These are phyloP conservation scores for Rhinocladiella mackenziei DNA, from an alignment of 2,329 filamentous ascomycete species.

Conservation along the genomic window DNA sequence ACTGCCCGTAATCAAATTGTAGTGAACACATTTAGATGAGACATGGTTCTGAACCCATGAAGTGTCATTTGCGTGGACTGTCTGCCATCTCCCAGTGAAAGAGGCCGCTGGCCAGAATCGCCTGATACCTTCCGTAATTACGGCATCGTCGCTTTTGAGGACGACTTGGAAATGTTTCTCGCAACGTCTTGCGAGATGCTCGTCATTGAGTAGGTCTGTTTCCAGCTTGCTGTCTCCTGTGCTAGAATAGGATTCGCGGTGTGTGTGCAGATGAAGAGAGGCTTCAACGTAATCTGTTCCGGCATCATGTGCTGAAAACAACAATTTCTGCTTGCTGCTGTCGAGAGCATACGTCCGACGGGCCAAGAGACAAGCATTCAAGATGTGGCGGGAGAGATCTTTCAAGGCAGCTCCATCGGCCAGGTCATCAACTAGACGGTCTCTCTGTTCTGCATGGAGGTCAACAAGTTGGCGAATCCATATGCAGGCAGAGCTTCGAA, in stretches of 20 bases:
- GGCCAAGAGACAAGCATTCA: constrained; percentile 38
- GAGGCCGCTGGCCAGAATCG: constrained; percentile 23
- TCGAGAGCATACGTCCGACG: constrained; percentile 31
- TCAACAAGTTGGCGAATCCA: constrained; percentile 16
- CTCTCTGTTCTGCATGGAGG: constrained; percentile 19
- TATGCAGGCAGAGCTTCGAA: constrained; percentile 33
- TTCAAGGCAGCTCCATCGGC: constrained; percentile 31
- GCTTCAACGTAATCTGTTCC: constrained; percentile 18
- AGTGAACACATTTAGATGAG: constrained; percentile 26
- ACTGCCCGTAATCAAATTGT: constrained; percentile 35
- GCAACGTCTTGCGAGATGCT: constrained; percentile 3
- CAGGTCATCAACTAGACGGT: no score
- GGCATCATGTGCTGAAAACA: constrained; percentile 16
- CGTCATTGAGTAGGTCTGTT: constrained; percentile 19
- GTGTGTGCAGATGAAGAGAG: constrained; percentile 20
- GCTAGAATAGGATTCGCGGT: not conserved
- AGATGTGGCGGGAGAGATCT: constrained; percentile 38
- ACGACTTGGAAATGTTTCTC: constrained; percentile 12
- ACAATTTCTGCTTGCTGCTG: not conserved
- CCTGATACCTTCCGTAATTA: constrained; percentile 11
- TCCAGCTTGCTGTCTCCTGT: not conserved
- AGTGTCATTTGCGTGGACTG: not conserved
- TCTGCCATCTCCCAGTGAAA: constrained; percentile 21
- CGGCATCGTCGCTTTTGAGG: constrained; percentile 30
- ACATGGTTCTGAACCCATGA: constrained; percentile 12